Conservation (phyloP, 2,329 filamentous ascomycete genomes). For the Orbilia blumenaviensis region DNA sequence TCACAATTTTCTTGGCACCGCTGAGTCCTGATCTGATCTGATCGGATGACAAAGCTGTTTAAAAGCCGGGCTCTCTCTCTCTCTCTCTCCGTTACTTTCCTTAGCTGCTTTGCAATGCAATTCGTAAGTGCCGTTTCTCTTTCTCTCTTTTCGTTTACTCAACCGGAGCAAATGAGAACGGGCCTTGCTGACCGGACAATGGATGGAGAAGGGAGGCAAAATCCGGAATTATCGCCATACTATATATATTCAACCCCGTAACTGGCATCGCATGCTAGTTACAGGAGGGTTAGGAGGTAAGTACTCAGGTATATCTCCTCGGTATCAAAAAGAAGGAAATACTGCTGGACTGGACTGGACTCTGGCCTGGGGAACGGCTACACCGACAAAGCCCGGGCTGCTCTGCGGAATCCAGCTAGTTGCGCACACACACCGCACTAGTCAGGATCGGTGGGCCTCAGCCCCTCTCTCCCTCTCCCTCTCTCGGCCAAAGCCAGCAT, state of each 20-base stretch:
- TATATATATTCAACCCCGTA: conserved; percentile 19
- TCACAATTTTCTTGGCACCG: conserved; percentile 21
- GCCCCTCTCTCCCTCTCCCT: conserved; percentile 14
- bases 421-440: no score
- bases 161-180: neutral
- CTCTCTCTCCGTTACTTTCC: neutral
- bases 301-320: conserved; percentile 18
- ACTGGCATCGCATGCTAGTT: neutral
- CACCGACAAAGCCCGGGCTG: neutral
- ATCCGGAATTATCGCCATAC: conserved; percentile 22
- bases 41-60: conserved; percentile 18
- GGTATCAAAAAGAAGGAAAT: conserved; percentile 7
- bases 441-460: neutral
- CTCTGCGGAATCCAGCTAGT: neutral
- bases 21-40: neutral
- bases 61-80: conserved; percentile 6
- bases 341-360: no score
- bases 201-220: conserved; percentile 36
- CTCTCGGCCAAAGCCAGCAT: conserved; percentile 6
- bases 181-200: conserved; percentile 8
- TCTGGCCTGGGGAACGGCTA: no score
- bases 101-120: neutral
- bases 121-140: neutral
- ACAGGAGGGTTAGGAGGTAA: no score
- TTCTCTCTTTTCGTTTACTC: neutral